Conservation (phyloP, 306 rosid species). For the Castanospermum australe region DNA sequence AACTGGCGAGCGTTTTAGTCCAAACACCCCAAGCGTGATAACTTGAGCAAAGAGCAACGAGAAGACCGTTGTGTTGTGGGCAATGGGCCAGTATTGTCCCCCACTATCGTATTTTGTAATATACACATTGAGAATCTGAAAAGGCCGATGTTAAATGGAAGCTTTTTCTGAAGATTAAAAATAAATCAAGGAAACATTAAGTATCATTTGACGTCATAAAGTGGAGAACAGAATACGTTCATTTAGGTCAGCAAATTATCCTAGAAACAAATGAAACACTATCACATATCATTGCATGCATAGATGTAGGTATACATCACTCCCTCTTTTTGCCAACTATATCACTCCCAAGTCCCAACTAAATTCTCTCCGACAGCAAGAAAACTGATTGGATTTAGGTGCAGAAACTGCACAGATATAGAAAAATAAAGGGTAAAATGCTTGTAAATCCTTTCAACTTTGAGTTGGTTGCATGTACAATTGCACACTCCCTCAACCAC, state of each 20-base stretch:
- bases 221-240: neutral
- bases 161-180: neutral
- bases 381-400: neutral
- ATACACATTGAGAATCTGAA: constrained; percentile 85
- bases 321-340: neutral
- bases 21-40: constrained; percentile 84
- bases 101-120: constrained; percentile 65
- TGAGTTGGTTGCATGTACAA: too few relatives aligned
- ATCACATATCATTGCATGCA: neutral
- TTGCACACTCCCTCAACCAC: too few relatives aligned
- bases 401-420: neutral
- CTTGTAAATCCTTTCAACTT: too few relatives aligned
- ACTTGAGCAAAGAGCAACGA: constrained; percentile 74
- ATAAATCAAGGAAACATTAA: constrained; percentile 11
- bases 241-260: neutral
- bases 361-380: neutral
- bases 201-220: neutral
- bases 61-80: constrained; percentile 72
- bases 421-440: too few relatives aligned
- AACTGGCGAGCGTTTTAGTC: constrained; percentile 66
- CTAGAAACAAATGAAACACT: constrained; percentile 3
- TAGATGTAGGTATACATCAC: neutral
- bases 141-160: neutral
- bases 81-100: constrained; percentile 84
- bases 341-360: neutral